These are phyloP conservation scores for Ochromonas danica DNA, from an alignment of 108 stramenopile species.

Conservation along the genomic window DNA sequence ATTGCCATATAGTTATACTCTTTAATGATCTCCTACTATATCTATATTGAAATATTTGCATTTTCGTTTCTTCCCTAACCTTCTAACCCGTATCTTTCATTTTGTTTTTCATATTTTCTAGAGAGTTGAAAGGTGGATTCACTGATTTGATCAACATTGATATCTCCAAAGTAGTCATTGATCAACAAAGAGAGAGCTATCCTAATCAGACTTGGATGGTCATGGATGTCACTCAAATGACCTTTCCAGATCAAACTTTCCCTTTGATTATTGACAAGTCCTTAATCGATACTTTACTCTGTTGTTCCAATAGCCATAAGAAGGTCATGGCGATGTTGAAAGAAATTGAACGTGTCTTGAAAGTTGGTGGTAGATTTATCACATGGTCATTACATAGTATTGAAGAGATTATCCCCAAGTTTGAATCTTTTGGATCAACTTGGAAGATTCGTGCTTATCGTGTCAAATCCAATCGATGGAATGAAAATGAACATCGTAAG, in stretches of 20 bases:
- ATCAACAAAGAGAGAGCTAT: background rate
- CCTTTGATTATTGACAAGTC: background rate
- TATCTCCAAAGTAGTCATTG: background rate
- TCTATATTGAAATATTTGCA: too few species aligned
- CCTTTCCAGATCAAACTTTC: background rate
- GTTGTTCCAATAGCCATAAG: background rate
- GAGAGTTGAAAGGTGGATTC: background rate
- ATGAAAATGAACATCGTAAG: conserved; percentile 3
- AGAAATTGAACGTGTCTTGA: background rate
- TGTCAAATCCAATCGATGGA: background rate
- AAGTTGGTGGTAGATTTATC: conserved; percentile 5
- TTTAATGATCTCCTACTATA: too few species aligned
- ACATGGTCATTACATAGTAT: background rate
- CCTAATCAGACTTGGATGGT: background rate
- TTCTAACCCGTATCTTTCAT: background rate
- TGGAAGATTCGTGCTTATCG: background rate
- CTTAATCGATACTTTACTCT: conserved; percentile 22
- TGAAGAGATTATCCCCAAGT: background rate
- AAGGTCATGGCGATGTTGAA: background rate
- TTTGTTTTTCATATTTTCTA: background rate
- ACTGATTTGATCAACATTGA: conserved; percentile 6
- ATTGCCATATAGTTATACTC: too few species aligned
- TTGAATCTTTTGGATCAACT: background rate
- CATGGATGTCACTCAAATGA: conserved; percentile 1
- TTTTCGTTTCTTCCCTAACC: too few species aligned